Evolutionary conservation across 768 basidiomycete species (phyloP), one percentile per base, ranked within the genome.

Genomic region (Mycena metata): DNA sequence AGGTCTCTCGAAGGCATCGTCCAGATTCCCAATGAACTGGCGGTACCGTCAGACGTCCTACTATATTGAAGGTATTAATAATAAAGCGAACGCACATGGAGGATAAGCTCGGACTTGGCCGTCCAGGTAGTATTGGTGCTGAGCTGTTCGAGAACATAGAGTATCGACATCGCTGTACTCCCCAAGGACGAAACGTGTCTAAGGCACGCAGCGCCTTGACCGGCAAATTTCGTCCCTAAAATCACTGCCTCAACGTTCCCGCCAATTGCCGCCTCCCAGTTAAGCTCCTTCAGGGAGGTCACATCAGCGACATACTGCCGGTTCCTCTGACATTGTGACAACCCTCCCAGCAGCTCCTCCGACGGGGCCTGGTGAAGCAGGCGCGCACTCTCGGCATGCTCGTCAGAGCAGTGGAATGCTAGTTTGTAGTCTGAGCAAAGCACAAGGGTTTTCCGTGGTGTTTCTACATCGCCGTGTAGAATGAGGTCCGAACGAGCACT

Each of bases 121-220:
- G 64, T 65, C 64, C 64, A 65, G 26, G 56, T 56, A 3, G 39
- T 42, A 41, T n/a, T 24, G 13, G 16, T 43, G 24, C 58, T 58
- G 47, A 65, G 64, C 19, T 65, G 64, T 30, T 65, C 64, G 50
- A 65, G 64, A 0, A 56, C 64, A 49, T 65, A 65, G 30, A 65
- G 7, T 3, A 65, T 51, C 47, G 64, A 58, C 3, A 65, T 33
- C 54, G 56, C 56, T 3, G 54, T 58, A 39, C 47, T 65, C 26
- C 24, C 56, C 12, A 65, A 12, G 39, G 56, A 65, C n/a, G 64
- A 65, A n/a, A 65, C 30, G 21, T 39, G 64, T 41, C 64, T 50
- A 41, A 36, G 42, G 41, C 55, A 58, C 23, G 55, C 56, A 26
- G 56, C 36, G 17, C 39, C 47, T 17, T 59, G 41, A n/a, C 26